These are phyloP conservation scores for Neoconidiobolus thromboides DNA, from an alignment of 371 early-diverging fungal genomes.

Conservation along the genomic window DNA sequence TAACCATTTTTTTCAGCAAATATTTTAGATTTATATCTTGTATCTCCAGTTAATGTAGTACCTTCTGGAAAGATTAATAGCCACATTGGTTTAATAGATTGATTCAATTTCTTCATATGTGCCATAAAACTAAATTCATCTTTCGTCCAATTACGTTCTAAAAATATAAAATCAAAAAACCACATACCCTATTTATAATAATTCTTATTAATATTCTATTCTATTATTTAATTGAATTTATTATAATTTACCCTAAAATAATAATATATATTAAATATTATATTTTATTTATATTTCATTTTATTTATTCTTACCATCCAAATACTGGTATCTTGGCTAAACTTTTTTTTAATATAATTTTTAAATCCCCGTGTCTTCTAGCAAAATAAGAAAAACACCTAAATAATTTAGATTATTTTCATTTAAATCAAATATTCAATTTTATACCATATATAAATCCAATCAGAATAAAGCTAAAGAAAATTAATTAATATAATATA, in stretches of 20 bases:
- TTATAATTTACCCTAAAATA: background rate
- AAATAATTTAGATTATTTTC: background rate
- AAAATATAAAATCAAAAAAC: constrained; percentile 69
- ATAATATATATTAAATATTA: background rate
- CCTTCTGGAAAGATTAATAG: constrained; percentile 85
- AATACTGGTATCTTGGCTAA: constrained; percentile 60
- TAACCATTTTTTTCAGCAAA: constrained; percentile 28
- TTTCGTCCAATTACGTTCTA: constrained; percentile 55
- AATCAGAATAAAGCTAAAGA: constrained; percentile 54
- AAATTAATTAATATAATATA: too few species aligned
- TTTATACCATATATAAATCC: constrained; percentile 71
- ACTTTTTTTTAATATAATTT: constrained; percentile 64
- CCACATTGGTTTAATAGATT: constrained; percentile 43
- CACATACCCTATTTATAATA: constrained; percentile 51
- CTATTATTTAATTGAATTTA: background rate
- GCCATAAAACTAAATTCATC: constrained; percentile 37
- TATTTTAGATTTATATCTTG: constrained; percentile 21
- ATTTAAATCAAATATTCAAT: background rate
- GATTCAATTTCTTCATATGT: constrained; percentile 13
- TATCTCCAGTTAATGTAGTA: constrained; percentile 39
- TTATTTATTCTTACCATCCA: constrained; percentile 36
- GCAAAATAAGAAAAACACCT: constrained; percentile 34
- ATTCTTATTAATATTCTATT: background rate
- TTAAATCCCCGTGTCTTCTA: constrained; percentile 49
- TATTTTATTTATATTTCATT: background rate